These are phyloP conservation scores for Hibiscus tridactylites DNA, from an alignment of 345 rosid species.

Conservation along the genomic window DNA sequence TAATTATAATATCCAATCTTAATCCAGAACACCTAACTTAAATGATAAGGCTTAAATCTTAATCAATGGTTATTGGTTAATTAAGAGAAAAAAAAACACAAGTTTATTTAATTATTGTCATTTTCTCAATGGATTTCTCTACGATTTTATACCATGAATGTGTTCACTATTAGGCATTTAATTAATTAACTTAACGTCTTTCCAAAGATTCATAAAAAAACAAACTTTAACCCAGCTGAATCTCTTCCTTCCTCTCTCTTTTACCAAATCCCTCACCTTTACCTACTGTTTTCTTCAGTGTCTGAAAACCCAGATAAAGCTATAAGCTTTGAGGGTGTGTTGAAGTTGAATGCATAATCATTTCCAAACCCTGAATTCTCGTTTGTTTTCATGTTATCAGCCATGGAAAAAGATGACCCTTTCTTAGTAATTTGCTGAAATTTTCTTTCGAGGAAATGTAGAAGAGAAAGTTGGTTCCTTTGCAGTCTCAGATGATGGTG, in stretches of 20 bases:
- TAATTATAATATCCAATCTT: too few relatives aligned
- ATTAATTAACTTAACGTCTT: constrained; percentile 20
- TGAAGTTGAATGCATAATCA: constrained; percentile 20
- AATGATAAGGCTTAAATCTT: too few relatives aligned
- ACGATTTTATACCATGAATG: neutral
- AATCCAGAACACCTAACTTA: too few relatives aligned
- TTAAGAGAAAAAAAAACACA: neutral
- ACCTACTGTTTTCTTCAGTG: constrained; percentile 12
- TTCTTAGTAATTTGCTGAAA: neutral
- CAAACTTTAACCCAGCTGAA: neutral
- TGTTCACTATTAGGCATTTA: too few relatives aligned
- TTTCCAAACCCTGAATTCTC: neutral
- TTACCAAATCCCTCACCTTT: constrained; percentile 14
- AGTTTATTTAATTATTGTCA: neutral
- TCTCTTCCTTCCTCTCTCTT: neutral
- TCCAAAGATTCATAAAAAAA: neutral
- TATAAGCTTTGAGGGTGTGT: neutral
- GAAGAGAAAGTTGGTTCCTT: constrained; percentile 10
- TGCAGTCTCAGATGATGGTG: constrained; percentile 33
- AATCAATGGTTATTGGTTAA: neutral
- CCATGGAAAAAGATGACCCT: neutral
- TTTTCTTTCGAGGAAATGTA: constrained; percentile 37
- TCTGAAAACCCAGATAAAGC: constrained; percentile 5
- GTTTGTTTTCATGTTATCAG: constrained; percentile 7
- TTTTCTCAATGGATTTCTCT: neutral